These are phyloP conservation scores for Bryoglossum gracile DNA, from an alignment of 495 filamentous ascomycete species.

Conservation along the genomic window DNA sequence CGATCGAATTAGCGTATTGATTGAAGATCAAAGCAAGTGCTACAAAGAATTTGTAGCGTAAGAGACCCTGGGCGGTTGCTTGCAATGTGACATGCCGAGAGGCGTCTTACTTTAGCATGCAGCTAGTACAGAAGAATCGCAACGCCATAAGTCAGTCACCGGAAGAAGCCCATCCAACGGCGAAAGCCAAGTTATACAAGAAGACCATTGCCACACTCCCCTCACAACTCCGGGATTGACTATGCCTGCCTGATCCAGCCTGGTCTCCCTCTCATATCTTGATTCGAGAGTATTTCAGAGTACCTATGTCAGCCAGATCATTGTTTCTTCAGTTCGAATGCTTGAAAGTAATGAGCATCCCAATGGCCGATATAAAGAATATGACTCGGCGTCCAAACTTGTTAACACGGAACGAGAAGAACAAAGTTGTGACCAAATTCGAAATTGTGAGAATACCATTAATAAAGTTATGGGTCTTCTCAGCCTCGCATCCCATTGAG, in stretches of 20 bases:
- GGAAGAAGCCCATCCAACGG: conserved; percentile 58
- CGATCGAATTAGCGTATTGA: conserved; percentile 55
- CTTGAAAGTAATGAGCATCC: conserved; percentile 50
- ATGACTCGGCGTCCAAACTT: conserved; percentile 50
- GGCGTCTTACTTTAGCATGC: conserved; percentile 47
- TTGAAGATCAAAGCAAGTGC: conserved; percentile 46
- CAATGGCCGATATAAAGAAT: conserved; percentile 50
- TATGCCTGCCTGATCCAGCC: conserved; percentile 37
- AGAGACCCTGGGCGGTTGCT: conserved; percentile 32
- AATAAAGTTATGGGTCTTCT: conserved; percentile 34
- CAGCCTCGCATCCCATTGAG: conserved; percentile 46
- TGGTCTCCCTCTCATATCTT: conserved; percentile 32
- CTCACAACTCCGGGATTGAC: conserved; percentile 33
- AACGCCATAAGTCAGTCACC: conserved; percentile 55
- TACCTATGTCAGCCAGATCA: not conserved
- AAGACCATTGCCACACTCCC: conserved; percentile 51
- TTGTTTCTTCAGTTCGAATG: not conserved
- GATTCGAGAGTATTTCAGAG: conserved; percentile 18
- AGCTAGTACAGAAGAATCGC: conserved; percentile 69
- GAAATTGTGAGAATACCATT: conserved; percentile 32
- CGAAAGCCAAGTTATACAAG: conserved; percentile 47
- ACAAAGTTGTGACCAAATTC: conserved; percentile 44
- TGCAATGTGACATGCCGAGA: not conserved
- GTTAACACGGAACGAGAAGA: conserved; percentile 53
- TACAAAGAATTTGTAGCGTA: conserved; percentile 45